These are phyloP conservation scores for Plectosphaerella cucumerina DNA, from an alignment of 2,329 filamentous ascomycete species.

Conservation along the genomic window DNA sequence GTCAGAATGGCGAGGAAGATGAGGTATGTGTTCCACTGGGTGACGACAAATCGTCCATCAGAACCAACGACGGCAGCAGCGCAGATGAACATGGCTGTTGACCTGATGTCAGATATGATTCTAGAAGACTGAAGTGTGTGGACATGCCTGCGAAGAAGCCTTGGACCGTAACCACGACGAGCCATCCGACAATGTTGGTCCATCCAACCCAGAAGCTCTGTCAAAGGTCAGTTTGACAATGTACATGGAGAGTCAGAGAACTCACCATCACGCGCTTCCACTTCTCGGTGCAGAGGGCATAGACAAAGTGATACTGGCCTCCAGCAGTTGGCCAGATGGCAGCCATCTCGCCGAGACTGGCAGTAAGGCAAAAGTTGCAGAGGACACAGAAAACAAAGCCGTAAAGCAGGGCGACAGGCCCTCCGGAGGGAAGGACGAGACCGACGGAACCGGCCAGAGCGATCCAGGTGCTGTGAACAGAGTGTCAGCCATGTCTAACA, in stretches of 20 bases:
- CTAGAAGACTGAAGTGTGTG: no score
- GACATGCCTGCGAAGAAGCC: constrained; percentile 35
- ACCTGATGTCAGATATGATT: neutral
- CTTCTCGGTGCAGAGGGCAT: constrained; percentile 29
- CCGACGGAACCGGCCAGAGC: constrained; percentile 37
- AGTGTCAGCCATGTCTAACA: neutral
- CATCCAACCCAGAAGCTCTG: constrained; percentile 39
- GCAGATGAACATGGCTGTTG: constrained; percentile 36
- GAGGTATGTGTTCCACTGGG: constrained; percentile 34
- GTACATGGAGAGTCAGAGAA: rapidly evolving
- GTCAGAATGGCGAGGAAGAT: constrained; percentile 35
- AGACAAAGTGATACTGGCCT: constrained; percentile 41
- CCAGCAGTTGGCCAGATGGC: constrained; percentile 42
- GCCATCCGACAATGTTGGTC: constrained; percentile 42
- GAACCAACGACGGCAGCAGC: constrained; percentile 36
- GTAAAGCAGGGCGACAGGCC: constrained; percentile 36
- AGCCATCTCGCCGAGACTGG: constrained; percentile 36
- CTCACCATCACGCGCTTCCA: constrained; percentile 33
- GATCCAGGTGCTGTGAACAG: constrained; percentile 27
- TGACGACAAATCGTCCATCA: constrained; percentile 28
- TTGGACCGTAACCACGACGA: constrained; percentile 37
- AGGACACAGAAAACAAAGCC: constrained; percentile 41
- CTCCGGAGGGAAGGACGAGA: constrained; percentile 34
- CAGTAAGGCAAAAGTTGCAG: constrained; percentile 36
- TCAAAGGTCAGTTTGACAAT: neutral